Evolutionary conservation across 2,329 filamentous ascomycete genomes (phyloP), one percentile per base, ranked within the genome.

Genomic region (Calonectria pseudoreteaudii): DNA sequence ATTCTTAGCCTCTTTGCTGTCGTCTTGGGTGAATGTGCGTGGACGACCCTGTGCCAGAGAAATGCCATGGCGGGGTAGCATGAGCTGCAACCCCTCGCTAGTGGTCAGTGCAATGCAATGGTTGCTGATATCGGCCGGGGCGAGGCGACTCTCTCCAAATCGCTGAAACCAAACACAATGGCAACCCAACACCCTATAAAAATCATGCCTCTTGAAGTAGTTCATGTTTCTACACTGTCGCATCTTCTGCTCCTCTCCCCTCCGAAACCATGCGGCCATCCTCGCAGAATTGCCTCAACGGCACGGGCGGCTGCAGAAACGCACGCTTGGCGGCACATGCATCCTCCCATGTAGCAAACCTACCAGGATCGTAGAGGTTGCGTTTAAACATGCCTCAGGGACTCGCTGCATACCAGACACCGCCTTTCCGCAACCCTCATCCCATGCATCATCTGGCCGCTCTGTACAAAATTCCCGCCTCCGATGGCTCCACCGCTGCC

Each of bases 271-370:
- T 16, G 16, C 64, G 53, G 53, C 53, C 72, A 58, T 58, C 67
- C 71, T 34, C 64, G 58, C 58, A 38, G 23, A 72, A 72, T 74
- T 66, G 38, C 52, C 66, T 73, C 70, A 73, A 70, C 66, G 73
- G 73, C 64, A 56, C 66, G 67, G 56, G 70, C 70, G 62, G 70
- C 70, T 69, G 66, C 44, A 34, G 47, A 53, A 38, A 34, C 70
- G 52, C 49, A 34, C 65, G 53, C 49, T 67, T 64, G 53, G 28
- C 53, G 60, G 18, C 52, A 64, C 70, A 49, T 67, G 56, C 60
- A 66, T 60, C 47, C 52, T 64, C 44, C 64, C 56, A 60, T 66
- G 69, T 36, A 60, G 16, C 60, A 66, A 50, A 58, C 58, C 49
- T 11, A 66, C 68, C 67, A 62, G 62, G 71, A 73, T 73, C 26